Evolutionary conservation across 257 asterid species (phyloP).

Genomic region (Nicotiana tabacum): DNA sequence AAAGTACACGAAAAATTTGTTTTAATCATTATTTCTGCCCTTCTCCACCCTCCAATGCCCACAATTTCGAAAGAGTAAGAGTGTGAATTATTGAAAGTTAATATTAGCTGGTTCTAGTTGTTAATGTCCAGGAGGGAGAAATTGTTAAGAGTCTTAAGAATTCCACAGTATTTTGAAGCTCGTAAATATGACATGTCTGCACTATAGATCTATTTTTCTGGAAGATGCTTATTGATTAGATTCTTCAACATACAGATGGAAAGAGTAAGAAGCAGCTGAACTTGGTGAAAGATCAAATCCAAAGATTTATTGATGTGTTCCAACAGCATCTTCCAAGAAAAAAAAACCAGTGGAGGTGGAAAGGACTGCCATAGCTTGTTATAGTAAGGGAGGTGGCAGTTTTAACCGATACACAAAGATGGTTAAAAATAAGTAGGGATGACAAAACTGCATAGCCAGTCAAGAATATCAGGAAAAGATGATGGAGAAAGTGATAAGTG

Average conservation of each 20-base stretch:
- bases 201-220: background rate
- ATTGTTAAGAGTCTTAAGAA: background rate
- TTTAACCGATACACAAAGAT: background rate
- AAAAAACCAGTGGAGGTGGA: background rate
- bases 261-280: background rate
- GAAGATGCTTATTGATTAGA: background rate
- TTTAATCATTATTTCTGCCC: background rate
- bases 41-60: background rate
- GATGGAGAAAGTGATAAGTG: background rate
- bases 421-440: background rate
- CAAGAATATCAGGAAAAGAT: background rate
- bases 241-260: background rate
- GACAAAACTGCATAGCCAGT: background rate
- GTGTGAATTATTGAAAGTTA: background rate
- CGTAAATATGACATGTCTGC: constrained; percentile 1
- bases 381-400: background rate
- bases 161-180: background rate
- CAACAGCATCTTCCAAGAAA: background rate
- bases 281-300: background rate
- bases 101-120: background rate
- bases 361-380: background rate
- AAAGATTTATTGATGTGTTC: background rate
- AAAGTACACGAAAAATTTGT: constrained; percentile 1
- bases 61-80: background rate
- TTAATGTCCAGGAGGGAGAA: background rate